These are phyloP conservation scores for Mucor velutinosus DNA, from an alignment of 371 early-diverging fungal genomes.

Conservation along the genomic window DNA sequence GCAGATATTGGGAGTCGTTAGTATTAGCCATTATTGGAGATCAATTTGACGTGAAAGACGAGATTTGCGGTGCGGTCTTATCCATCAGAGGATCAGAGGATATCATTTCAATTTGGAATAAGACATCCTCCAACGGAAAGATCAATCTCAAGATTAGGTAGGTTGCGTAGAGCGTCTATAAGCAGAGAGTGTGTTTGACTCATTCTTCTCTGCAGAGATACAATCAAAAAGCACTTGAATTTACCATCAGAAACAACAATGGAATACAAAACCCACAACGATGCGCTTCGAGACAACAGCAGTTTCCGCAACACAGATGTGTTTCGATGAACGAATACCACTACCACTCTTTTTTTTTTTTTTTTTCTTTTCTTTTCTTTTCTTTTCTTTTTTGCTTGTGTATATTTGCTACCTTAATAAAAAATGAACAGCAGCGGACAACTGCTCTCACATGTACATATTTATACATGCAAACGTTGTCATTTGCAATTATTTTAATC, in stretches of 20 bases:
- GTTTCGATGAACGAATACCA: slow-evolving; percentile 55
- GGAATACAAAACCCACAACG: slow-evolving; percentile 97
- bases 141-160: slow-evolving; percentile 84
- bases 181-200: not conserved
- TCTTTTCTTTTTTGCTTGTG: too few species aligned
- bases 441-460: not conserved
- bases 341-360: not conserved
- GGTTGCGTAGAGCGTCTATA: not conserved
- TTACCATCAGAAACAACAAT: slow-evolving; percentile 87
- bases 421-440: not conserved
- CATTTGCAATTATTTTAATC: not conserved
- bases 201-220: slow-evolving; percentile 62
- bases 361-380: not conserved
- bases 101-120: slow-evolving; percentile 95
- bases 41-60: slow-evolving; percentile 86
- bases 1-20: slow-evolving; percentile 93
- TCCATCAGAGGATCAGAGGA: slow-evolving; percentile 94
- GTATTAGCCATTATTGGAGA: slow-evolving; percentile 92
- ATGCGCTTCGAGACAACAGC: slow-evolving; percentile 82
- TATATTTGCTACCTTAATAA: not conserved
- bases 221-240: slow-evolving; percentile 81
- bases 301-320: slow-evolving; percentile 90
- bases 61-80: slow-evolving; percentile 95
- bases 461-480: not conserved
- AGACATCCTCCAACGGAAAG: slow-evolving; percentile 79